Base-by-base conservation (phyloP, 2,329 filamentous ascomycete species). In the Fusarium armeniacum region DNA sequence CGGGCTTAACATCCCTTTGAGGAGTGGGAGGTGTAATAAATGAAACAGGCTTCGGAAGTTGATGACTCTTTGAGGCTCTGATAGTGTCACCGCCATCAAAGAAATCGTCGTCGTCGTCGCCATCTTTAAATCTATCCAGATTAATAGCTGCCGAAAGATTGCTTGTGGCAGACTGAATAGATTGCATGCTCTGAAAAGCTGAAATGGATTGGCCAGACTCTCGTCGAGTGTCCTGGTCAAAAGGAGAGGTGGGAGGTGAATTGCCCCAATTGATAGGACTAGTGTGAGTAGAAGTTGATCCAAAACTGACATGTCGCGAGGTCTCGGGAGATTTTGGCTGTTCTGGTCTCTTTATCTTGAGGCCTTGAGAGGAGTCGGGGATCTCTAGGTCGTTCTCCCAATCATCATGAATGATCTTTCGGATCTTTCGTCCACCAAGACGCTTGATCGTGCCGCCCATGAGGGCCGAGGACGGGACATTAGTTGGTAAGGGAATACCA, bases 361-460 rank as follows among this genome's bases (percentile, higher is more conserved):
- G 81, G 8, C 82, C 83, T 63, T 88, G 85, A 32, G 85, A 85
- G 3, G 83, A 77, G 40, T 85, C 85, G 5, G 91, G 90, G 18
- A 94, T 79, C 73, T 93, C 91, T 50, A 95, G 80, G 73, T 95
- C 93, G 72, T 94, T 91, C 65, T 89, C 90, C 90, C 93, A 95
- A 77, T 95, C 92, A 73, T 94, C 91, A 68, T 92, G 89, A 62
- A 93, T 88, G 41, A 90, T 89, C 75, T 88, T 91, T 75, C 89
- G 90, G 22, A 91, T 85, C 75, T 91, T 93, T 71, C 89, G 87
- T 62, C 89, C 89, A 51, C 94, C 94, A 35, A 98, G 85, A 72
- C 94, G 87, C 82, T 97, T 97, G 77, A 98, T 98, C 12, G 94
- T 95, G 54, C 96, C 96, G 55, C 95, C 95, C 78, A 96, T 88